A percentile compares a stretch with the other conserved stretches of the same genome.
Conservation (phyloP, 257 asterid species). For the Ilex aquifolium region DNA sequence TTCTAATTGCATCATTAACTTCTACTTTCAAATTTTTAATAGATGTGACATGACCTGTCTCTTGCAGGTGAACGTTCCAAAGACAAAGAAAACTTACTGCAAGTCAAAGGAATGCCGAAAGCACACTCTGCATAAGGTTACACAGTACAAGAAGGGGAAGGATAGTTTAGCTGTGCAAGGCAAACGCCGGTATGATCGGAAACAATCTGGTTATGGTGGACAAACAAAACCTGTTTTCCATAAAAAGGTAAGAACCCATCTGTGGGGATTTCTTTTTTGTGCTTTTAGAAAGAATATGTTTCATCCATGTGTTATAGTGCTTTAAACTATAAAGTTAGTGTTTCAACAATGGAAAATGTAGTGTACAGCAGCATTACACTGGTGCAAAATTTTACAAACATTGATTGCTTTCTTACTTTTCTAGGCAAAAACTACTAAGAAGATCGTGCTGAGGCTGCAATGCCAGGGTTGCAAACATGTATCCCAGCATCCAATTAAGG, state of each 20-base stretch:
- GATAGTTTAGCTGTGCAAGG: conserved; percentile 73
- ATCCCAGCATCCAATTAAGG: conserved; percentile 73
- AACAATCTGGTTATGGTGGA: conserved; percentile 86
- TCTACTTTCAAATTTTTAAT: no score
- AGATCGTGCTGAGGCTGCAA: conserved; percentile 67
- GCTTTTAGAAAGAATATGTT: no score
- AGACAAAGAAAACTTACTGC: conserved; percentile 76
- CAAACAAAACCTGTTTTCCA: conserved; percentile 86
- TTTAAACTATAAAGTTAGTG: no score
- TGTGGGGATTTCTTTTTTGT: no score
- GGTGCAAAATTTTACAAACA: neutral
- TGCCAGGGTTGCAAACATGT: conserved; percentile 72
- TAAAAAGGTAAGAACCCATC: conserved; percentile 51
- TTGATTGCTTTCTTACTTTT: neutral
- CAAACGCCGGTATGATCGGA: conserved; percentile 78
- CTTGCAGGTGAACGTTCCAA: conserved; percentile 68
- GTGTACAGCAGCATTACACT: no score
- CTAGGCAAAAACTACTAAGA: conserved; percentile 70
- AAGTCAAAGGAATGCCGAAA: conserved; percentile 74
- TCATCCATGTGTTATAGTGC: neutral
- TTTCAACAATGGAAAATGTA: no score
- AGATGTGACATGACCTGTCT: neutral
- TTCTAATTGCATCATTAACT: no score
- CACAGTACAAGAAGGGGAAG: conserved; percentile 74
- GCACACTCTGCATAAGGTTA: conserved; percentile 82